phyloP scores from a whole-genome alignment of 495 filamentous ascomycete species.

The Hyaloscypha finlandica region DNA sequence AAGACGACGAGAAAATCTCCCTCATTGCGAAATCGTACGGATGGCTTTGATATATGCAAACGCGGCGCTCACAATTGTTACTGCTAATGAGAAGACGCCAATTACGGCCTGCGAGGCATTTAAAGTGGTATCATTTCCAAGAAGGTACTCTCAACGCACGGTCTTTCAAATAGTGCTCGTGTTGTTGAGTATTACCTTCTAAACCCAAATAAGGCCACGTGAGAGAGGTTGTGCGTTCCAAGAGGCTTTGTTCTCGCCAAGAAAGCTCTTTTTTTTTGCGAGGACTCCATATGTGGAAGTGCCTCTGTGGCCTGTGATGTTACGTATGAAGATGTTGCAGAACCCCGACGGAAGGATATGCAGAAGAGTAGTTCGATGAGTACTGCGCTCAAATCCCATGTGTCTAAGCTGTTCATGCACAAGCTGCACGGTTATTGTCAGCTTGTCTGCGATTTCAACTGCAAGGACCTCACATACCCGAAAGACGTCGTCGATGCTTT shows the following conservation, averaged over 20 bases:
- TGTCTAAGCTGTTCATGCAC: background rate
- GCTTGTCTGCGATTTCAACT: constrained; percentile 2
- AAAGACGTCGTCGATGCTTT: constrained; percentile 17
- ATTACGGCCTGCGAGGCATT: constrained; percentile 17
- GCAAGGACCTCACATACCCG: constrained; percentile 14
- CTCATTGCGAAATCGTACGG: constrained; percentile 17
- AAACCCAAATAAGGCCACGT: background rate
- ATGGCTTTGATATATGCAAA: constrained; percentile 34
- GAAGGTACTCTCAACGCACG: constrained; percentile 1
- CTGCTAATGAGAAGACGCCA: constrained; percentile 27
- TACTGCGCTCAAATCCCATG: background rate
- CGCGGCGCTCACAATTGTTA: constrained; percentile 31
- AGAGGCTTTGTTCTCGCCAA: constrained; percentile 14
- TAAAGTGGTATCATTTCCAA: constrained; percentile 1
- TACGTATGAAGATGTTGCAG: background rate
- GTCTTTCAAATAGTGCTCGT: background rate
- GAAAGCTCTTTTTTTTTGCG: background rate
- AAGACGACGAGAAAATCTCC: constrained; percentile 30
- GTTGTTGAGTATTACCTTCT: background rate
- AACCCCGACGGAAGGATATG: background rate
- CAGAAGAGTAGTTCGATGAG: background rate
- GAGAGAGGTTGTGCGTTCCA: constrained; percentile 22
- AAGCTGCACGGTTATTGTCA: background rate
- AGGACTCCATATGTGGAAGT: constrained; percentile 7
- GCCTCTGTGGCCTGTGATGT: background rate